Evolutionary conservation across 306 rosid species (phyloP).

Genomic region (Mimosa pudica): DNA sequence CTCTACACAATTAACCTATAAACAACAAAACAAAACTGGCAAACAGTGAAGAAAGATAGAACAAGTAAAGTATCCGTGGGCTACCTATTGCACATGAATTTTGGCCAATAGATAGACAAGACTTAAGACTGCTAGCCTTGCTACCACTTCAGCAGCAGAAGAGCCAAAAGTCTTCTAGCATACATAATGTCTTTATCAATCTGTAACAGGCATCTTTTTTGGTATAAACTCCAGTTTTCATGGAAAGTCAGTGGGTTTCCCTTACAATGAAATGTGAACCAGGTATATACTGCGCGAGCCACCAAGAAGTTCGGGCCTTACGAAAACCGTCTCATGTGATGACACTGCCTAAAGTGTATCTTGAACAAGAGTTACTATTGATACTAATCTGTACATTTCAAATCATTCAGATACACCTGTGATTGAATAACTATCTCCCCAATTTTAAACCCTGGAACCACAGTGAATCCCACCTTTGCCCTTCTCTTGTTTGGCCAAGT

Average conservation of each 20-base stretch:
- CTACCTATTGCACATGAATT: constrained; percentile 32
- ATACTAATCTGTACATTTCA: constrained; percentile 47
- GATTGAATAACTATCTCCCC: constrained; percentile 79
- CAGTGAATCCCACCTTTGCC: constrained; percentile 84
- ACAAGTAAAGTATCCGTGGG: constrained; percentile 40
- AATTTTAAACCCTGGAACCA: constrained; percentile 86
- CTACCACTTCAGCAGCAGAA: constrained; percentile 33
- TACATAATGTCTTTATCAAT: constrained; percentile 23
- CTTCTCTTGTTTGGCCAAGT: constrained; percentile 60
- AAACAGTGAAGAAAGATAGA: constrained; percentile 6
- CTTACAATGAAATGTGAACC: constrained; percentile 17
- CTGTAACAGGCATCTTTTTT: neutral
- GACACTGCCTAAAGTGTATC: constrained; percentile 18
- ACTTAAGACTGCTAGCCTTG: constrained; percentile 23
- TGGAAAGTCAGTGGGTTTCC: constrained; percentile 23
- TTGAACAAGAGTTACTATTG: constrained; percentile 21
- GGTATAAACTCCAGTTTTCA: neutral
- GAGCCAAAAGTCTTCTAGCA: constrained; percentile 25
- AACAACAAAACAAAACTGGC: constrained; percentile 41
- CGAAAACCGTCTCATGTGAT: constrained; percentile 20
- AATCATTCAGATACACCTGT: constrained; percentile 68
- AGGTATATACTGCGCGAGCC: constrained; percentile 20
- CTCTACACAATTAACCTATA: constrained; percentile 42
- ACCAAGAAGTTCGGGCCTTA: constrained; percentile 16
- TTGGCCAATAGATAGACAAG: constrained; percentile 16